Percentiles rank a stretch among this genome's conserved stretches.
Evolutionary conservation across 2,329 filamentous ascomycete genomes (phyloP).

Genomic region (Cercospora zeina): DNA sequence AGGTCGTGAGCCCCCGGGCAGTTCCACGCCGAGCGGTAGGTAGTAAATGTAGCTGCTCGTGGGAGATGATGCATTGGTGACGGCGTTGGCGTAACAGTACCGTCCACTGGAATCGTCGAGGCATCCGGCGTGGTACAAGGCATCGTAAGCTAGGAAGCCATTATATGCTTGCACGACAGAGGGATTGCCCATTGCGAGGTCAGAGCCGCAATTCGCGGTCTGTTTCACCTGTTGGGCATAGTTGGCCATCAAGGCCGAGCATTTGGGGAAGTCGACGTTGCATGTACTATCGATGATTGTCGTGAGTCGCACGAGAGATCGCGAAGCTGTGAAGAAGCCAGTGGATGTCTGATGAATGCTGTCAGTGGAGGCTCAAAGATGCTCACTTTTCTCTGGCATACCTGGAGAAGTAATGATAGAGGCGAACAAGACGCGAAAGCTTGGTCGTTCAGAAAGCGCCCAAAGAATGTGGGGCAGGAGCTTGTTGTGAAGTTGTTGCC

Average conservation of each 20-base stretch:
- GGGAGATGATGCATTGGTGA: conserved; percentile 70
- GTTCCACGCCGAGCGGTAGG: conserved; percentile 71
- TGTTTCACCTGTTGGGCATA: conserved; percentile 67
- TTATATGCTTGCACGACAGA: conserved; percentile 72
- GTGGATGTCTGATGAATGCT: conserved; percentile 65
- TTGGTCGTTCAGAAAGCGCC: conserved; percentile 62
- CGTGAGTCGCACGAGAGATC: conserved; percentile 70
- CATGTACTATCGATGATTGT: conserved; percentile 79
- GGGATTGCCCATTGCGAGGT: conserved; percentile 67
- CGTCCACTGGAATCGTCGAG: conserved; percentile 60
- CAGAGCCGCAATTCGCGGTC: conserved; percentile 66
- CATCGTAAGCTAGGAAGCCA: conserved; percentile 73
- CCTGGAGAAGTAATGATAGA: conserved; percentile 78
- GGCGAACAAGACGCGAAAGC: conserved; percentile 76
- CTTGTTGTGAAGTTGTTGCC: conserved; percentile 55
- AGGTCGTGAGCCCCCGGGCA: conserved; percentile 68
- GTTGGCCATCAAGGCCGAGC: conserved; percentile 63
- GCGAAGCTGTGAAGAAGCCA: conserved; percentile 77
- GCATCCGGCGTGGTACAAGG: conserved; percentile 78
- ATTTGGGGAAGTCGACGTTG: conserved; percentile 63
- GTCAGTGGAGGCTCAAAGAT: conserved; percentile 9
- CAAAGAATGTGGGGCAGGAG: conserved; percentile 68
- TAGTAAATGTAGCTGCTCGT: conserved; percentile 82
- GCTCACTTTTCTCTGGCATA: conserved; percentile 45
- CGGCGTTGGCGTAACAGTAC: conserved; percentile 78